Conservation (phyloP, 345 rosid species). For the Aegle marmelos region DNA sequence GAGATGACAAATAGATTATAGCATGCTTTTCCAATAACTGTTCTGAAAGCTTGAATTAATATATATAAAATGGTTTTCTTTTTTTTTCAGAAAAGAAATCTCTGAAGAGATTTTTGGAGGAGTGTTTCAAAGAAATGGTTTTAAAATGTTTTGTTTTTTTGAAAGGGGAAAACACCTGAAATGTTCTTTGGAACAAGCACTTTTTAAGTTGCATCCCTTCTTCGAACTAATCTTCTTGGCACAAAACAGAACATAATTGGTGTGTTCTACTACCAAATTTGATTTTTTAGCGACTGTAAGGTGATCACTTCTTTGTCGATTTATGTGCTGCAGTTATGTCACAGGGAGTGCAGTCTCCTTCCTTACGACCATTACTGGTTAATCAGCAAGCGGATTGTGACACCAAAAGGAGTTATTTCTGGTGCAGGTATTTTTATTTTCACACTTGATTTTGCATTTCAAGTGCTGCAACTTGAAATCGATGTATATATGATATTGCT, state of each 20-base stretch:
- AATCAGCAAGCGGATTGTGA: conserved; percentile 67
- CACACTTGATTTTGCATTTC: not conserved
- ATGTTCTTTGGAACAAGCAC: not conserved
- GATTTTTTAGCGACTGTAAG: not conserved
- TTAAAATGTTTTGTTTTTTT: too few relatives aligned
- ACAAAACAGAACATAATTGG: not conserved
- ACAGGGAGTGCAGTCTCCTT: conserved; percentile 64
- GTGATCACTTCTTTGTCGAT: not conserved
- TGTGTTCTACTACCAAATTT: not conserved
- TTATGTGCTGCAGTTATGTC: conserved; percentile 34
- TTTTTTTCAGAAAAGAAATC: too few relatives aligned
- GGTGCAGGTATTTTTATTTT: conserved; percentile 60
- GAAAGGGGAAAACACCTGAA: too few relatives aligned
- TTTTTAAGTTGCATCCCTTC: not conserved
- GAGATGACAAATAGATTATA: not conserved
- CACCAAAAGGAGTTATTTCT: conserved; percentile 62
- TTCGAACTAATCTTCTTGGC: not conserved
- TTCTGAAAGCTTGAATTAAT: too few relatives aligned
- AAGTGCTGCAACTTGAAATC: not conserved
- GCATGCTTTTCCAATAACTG: not conserved
- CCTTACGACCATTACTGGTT: conserved; percentile 68
- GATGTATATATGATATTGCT: not conserved
- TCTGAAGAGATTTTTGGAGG: too few relatives aligned
- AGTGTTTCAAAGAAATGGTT: too few relatives aligned
- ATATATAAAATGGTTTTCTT: too few relatives aligned